These are phyloP conservation scores for Hypericum androsaemum DNA, from an alignment of 345 rosid genomes.

Conservation along the genomic window DNA sequence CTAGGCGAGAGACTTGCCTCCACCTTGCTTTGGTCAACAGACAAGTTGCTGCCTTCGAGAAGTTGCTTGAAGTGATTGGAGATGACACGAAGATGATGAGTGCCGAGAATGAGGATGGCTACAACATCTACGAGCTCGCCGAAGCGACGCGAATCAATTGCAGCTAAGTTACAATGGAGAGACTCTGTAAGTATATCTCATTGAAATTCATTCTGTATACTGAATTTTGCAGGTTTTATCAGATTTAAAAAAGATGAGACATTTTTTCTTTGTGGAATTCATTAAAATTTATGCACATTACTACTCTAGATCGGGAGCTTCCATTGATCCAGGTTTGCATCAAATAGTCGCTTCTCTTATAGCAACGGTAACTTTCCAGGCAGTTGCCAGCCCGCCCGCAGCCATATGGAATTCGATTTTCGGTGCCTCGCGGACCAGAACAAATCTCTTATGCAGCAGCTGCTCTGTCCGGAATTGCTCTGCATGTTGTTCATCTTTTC, in stretches of 20 bases:
- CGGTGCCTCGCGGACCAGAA: too few relatives aligned
- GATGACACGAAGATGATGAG: background rate
- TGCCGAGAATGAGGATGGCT: constrained; percentile 3
- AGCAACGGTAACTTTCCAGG: constrained; percentile 11
- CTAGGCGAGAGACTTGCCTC: constrained; percentile 7
- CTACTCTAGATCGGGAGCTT: too few relatives aligned
- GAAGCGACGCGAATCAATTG: background rate
- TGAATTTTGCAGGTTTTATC: background rate
- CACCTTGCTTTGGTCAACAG: constrained; percentile 15
- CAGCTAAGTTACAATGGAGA: too few relatives aligned
- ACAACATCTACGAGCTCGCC: constrained; percentile 8
- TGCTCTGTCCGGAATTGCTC: too few relatives aligned
- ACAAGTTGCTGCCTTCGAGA: constrained; percentile 7
- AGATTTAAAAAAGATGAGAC: background rate
- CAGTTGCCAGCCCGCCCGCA: background rate
- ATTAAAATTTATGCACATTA: too few relatives aligned
- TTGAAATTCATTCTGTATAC: too few relatives aligned
- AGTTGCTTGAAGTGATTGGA: background rate
- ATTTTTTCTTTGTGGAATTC: background rate
- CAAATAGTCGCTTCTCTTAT: constrained; percentile 11
- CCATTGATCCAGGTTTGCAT: too few relatives aligned
- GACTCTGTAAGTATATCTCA: too few relatives aligned
- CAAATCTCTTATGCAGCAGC: too few relatives aligned
- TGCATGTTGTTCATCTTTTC: too few relatives aligned
- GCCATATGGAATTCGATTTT: constrained; percentile 3